Percentiles rank a stretch among this genome's conserved stretches.
phyloP scores from a whole-genome alignment of 179 eudicot species.

The Pouteria campechiana region DNA sequence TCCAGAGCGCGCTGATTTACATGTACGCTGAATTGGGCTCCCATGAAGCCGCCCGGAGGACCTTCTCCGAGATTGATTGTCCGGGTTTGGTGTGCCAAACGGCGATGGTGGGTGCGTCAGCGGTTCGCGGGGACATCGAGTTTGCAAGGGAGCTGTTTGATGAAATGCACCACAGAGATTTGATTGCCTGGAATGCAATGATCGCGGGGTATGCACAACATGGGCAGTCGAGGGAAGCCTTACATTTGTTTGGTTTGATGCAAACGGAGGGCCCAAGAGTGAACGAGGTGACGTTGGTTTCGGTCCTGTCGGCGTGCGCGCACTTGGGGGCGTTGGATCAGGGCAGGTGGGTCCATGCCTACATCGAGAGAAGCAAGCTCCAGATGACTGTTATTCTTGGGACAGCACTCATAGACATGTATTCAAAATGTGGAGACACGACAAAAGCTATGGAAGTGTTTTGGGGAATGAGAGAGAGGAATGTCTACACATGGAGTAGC shows the following conservation, averaged over 20 bases:
- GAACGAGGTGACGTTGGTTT: slow-evolving; percentile 11
- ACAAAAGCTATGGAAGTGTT: slow-evolving; percentile 12
- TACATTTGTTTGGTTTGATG: slow-evolving; percentile 8
- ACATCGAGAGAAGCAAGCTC: slow-evolving; percentile 4
- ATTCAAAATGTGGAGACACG: slow-evolving; percentile 6
- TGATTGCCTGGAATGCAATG: slow-evolving; percentile 12
- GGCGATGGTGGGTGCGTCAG: slow-evolving; percentile 12
- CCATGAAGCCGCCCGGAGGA: not conserved
- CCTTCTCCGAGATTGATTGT: slow-evolving; percentile 2
- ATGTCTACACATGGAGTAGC: slow-evolving; percentile 20
- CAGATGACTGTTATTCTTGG: slow-evolving; percentile 2
- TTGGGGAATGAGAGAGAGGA: slow-evolving; percentile 14
- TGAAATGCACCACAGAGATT: slow-evolving; percentile 5
- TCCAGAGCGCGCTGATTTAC: slow-evolving; percentile 10
- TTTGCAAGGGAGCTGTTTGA: slow-evolving; percentile 14
- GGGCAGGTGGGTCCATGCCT: slow-evolving; percentile 11
- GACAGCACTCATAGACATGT: slow-evolving; percentile 7
- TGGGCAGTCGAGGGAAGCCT: slow-evolving; percentile 6
- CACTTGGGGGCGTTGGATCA: slow-evolving; percentile 11
- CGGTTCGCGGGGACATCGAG: slow-evolving; percentile 3
- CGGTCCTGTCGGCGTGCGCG: slow-evolving; percentile 13
- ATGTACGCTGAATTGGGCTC: slow-evolving; percentile 14
- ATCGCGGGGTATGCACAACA: slow-evolving; percentile 5
- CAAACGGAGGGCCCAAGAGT: slow-evolving; percentile 9
- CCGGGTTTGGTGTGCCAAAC: slow-evolving; percentile 12